phyloP scores from a whole-genome alignment of 495 filamentous ascomycete genomes.

The Astrocystis sublimbata region DNA sequence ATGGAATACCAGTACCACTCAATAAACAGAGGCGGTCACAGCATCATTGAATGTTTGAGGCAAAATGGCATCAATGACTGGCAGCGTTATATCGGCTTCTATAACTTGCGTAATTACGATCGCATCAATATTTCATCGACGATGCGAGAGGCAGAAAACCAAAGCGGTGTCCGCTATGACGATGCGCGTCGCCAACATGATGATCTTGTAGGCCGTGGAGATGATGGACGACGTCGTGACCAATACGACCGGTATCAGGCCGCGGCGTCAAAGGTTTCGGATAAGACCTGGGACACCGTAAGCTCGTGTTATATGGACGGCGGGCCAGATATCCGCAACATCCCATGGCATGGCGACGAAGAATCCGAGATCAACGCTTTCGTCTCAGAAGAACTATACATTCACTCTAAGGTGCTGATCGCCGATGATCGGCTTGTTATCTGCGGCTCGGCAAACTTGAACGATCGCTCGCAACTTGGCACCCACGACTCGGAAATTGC shows the following conservation, averaged over 20 bases:
- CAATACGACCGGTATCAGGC: conserved; percentile 66
- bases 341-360: conserved; percentile 77
- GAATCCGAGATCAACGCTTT: conserved; percentile 82
- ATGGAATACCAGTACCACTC: conserved; percentile 94
- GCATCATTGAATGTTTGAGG: conserved; percentile 77
- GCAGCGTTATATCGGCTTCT: conserved; percentile 87
- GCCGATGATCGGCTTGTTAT: conserved; percentile 89
- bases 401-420: conserved; percentile 92
- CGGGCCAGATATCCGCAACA: conserved; percentile 70
- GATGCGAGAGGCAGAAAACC: conserved; percentile 63
- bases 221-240: conserved; percentile 21
- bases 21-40: conserved; percentile 83
- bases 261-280: conserved; percentile 54
- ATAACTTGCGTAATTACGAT: conserved; percentile 92
- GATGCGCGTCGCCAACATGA: conserved; percentile 58
- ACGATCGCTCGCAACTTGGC: conserved; percentile 91
- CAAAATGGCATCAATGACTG: conserved; percentile 67
- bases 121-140: conserved; percentile 73
- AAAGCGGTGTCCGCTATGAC: conserved; percentile 73
- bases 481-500: conserved; percentile 83
- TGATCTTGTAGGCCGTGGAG: conserved; percentile 28
- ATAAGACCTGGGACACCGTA: conserved; percentile 71
- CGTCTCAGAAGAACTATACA: conserved; percentile 90
- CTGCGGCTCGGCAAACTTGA: conserved; percentile 90
- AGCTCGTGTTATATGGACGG: conserved; percentile 82